Evolutionary conservation across 352 stramenopile genomes (phyloP).

Genomic region (Globisporangium spinosum): DNA sequence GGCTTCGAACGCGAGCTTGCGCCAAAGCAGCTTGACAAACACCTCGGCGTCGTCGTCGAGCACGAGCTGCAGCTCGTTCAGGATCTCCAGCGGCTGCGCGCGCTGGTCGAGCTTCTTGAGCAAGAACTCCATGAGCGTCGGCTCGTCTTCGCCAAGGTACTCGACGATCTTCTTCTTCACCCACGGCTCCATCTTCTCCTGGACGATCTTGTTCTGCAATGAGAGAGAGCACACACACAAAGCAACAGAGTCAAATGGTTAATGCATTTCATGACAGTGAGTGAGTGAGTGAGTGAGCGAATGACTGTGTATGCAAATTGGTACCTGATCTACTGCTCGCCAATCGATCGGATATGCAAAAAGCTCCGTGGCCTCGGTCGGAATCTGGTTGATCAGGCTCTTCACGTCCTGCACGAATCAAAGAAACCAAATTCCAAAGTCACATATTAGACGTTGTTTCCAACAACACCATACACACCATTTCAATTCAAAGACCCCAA

Average conservation of each 20-base stretch:
- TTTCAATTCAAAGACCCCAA: neutral
- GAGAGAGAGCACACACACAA: neutral
- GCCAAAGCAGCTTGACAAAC: slow-evolving; percentile 54
- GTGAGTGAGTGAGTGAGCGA: too few species aligned
- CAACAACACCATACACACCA: neutral
- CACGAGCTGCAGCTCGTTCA: slow-evolving; percentile 34
- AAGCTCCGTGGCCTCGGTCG: slow-evolving; percentile 31
- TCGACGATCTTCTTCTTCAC: slow-evolving; percentile 47
- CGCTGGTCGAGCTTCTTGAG: slow-evolving; percentile 33
- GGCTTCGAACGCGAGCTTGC: slow-evolving; percentile 50
- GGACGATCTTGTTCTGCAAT: slow-evolving; percentile 25
- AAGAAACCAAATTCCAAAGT: neutral
- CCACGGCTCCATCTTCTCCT: slow-evolving; percentile 43
- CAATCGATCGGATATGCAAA: slow-evolving; percentile 44
- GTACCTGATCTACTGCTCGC: slow-evolving; percentile 27
- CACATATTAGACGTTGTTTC: neutral
- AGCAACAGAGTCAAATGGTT: neutral
- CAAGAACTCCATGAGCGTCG: slow-evolving; percentile 43
- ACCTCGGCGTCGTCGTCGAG: slow-evolving; percentile 50
- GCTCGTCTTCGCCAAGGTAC: slow-evolving; percentile 50
- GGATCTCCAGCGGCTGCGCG: slow-evolving; percentile 25
- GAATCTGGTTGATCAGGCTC: slow-evolving; percentile 40
- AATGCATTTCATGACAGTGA: neutral
- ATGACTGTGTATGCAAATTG: neutral
- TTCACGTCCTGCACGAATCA: slow-evolving; percentile 30